Conservation (phyloP, 352 stramenopile species). For the Saprolegnia parasitica region DNA sequence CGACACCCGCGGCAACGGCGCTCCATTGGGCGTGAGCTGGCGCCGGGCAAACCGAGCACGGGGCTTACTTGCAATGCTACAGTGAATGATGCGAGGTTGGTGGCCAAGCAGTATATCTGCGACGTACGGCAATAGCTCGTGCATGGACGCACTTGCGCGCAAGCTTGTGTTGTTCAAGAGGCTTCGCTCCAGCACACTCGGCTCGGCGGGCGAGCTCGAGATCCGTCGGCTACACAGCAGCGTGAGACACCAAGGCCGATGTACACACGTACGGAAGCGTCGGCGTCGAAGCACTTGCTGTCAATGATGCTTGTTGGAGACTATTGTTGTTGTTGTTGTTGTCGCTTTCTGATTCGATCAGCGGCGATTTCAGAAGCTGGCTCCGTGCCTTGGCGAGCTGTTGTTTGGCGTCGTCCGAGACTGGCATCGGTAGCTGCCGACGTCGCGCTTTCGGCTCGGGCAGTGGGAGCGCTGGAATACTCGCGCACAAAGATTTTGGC, state of each 20-base stretch:
- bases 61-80: not conserved
- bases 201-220: no score
- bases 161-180: not conserved
- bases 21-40: not conserved
- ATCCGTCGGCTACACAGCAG: not conserved
- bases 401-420: not conserved
- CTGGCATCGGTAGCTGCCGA: no score
- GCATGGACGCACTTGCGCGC: not conserved
- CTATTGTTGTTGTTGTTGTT: not conserved
- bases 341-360: not conserved
- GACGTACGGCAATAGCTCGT: not conserved
- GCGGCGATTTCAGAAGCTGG: not conserved
- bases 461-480: no score
- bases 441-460: no score
- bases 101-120: not conserved
- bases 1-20: not conserved
- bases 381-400: not conserved
- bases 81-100: not conserved
- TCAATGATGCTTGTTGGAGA: not conserved
- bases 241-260: not conserved
- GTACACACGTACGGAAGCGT: not conserved
- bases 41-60: slow-evolving; percentile 20
- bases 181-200: not conserved
- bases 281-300: not conserved
- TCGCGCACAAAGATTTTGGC: no score